Evolutionary conservation across 2,329 filamentous ascomycete species (phyloP), one percentile per base, ranked within the genome.

Genomic region (Paracamarosporium sp.): DNA sequence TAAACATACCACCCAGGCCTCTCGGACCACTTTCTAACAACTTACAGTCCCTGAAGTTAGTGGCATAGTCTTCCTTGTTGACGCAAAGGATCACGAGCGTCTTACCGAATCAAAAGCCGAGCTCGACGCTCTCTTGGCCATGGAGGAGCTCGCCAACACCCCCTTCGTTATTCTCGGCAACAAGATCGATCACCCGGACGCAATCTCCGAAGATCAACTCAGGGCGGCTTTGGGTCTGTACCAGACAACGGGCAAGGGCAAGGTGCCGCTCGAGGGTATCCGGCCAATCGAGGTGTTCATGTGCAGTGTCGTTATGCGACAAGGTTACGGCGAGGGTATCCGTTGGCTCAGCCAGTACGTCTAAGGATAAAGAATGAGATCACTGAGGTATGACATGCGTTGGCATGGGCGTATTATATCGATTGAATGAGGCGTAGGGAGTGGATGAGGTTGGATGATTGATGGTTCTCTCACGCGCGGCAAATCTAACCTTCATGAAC

Each of bases 171-270:
- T 99, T 69, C 87, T 99, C 63, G 95, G 95, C 70, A 99, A 99
- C 88, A 99, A 99, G 88, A 99, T 99, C 79, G 95, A 99, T 79
- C 93, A 98, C 83, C 93, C 93, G 53, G 91, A 96, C 69, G 95
- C 95, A 62, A 89, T 98, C 53, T 94, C 90, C 65, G 95, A 99
- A 85, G 94, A 98, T 72, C 92, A 97, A 82, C 86, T 98, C 74
- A 88, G 95, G 79, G 90, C 94, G 77, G 90, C 93, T 78, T 85
- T 99, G 57, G 95, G 95, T 62, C 81, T 99, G 73, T 98, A 96
- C 82, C 94, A 98, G 64, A 76, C 73, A 25, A 76, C 72, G 8
- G 73, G 73, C 53, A 76, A 76, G 69, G 73, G 73, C 60, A 75
- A 74, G 60, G 72, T 76, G 47, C 71, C 73, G 47, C 69, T 74